Evolutionary conservation across 2,329 filamentous ascomycete genomes (phyloP), one percentile per base, ranked within the genome.

Genomic region (Meredithiella fracta): DNA sequence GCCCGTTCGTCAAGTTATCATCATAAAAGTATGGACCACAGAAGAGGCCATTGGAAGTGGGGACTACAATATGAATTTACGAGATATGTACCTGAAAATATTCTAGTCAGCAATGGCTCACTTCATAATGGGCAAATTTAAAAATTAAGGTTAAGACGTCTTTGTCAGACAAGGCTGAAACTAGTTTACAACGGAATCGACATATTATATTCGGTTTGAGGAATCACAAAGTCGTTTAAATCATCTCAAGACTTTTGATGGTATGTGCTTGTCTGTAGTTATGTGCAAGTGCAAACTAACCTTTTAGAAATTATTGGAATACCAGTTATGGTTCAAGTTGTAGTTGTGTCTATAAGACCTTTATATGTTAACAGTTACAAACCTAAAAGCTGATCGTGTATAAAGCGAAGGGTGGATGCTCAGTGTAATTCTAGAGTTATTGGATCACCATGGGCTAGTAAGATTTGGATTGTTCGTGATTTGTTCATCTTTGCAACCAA

Each of bases 91-190:
- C 59, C 59, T 60, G 53, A 51, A 22, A 3, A 58, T 49, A 55
- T 5, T 7, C 34, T 31, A 31, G 57, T 58, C 54, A 55, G 58
- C 44, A 54, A 51, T 42, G 31, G 57, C 56, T 61, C 65, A 66
- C 34, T 49, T 14, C n/a, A 54, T 23, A 22, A 20, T 20, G 15
- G 34, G n/a, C 60, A 68, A 74, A 69, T 74, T 69, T 66, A 64
- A 63, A 59, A 59, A 56, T 58, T 60, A 47, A 49, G 53, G 38
- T 51, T 56, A 50, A 34, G 59, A 54, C 60, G 64, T 71, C 69
- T 66, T n/a, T 69, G 71, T 80, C 78, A 80, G 78, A 80, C 77
- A 80, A 80, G 78, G 78, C 78, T 80, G 77, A 81, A 80, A 80
- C 78, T 77, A 68, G 14, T 66, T 65, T 67, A 69, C 72, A 74